Base-by-base conservation (phyloP, 257 asterid species). In the Solanum chaucha region DNA sequence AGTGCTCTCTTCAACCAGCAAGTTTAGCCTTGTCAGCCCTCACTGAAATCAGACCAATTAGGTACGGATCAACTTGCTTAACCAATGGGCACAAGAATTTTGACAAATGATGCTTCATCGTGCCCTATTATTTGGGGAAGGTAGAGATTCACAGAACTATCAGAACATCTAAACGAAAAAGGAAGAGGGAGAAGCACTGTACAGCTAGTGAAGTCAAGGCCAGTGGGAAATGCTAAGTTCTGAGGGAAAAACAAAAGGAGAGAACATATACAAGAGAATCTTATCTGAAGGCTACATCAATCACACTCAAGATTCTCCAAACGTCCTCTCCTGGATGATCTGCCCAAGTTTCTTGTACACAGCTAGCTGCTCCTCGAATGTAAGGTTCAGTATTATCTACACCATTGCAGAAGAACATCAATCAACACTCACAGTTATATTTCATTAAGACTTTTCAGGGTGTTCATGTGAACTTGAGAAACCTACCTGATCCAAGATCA, bases 341-440 rank as follows among this genome's bases (percentile, higher is more conserved):
- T 93, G 93, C 87, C 95, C 97, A 3, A 95, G 95, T 89, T 93
- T 90, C 82, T 26, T 41, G 89, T 90, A 93, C 48, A 95, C 82
- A 34, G 87, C 87, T 86, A 86, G 91, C 81, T 93, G 98, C 90
- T 95, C 98, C 92, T 95, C 96, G 6, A 88, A 93, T 4, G 95
- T 86, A 80, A 95, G 95, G 93, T 94, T 95, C 98, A 94, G 91
- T 90, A 94, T 70, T 87, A 95, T 91, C 98, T 95, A 88, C 88
- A 88, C 13, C 75, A 74, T 13, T 72, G 15, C n/a, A 19, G 59
- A 17, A 28, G 30, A 86, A 22, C 11, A 24, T 40, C 30, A 41
- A 73, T 78, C 36, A 26, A 36, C 12, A 36, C 34, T 71, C 30
- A 77, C 32, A 3, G 41, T 44, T 44, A 51, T 9, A 77, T 51